Percentiles rank a stretch among this genome's conserved stretches.
These are phyloP conservation scores for Zymoseptoria crescenta DNA, from an alignment of 2,329 filamentous ascomycete species.

Conservation along the genomic window DNA sequence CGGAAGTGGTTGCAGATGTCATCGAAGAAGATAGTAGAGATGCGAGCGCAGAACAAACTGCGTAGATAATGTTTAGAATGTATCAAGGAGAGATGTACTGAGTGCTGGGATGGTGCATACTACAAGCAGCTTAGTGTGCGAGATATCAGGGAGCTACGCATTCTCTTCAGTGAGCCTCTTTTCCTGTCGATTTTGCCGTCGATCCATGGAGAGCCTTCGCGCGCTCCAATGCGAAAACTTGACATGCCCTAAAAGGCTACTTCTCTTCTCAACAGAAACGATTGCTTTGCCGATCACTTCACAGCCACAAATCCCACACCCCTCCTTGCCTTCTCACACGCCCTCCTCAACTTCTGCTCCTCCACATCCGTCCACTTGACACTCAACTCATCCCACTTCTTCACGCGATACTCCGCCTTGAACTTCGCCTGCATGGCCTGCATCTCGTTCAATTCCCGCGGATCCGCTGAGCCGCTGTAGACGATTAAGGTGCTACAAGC, in stretches of 20 bases:
- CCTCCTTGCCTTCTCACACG: constrained; percentile 49
- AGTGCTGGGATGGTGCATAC: neutral
- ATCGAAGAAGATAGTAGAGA: neutral
- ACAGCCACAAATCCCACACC: constrained; percentile 54
- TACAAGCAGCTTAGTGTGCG: neutral
- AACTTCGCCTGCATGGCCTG: constrained; percentile 50
- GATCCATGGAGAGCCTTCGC: neutral
- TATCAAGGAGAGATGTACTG: neutral
- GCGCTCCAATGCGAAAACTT: neutral
- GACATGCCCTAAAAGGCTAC: neutral
- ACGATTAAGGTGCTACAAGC: constrained; percentile 54
- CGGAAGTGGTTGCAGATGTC: neutral
- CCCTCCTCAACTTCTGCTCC: constrained; percentile 50
- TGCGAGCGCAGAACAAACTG: neutral
- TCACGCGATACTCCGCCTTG: constrained; percentile 49
- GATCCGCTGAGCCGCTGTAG: constrained; percentile 58
- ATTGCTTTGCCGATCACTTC: constrained; percentile 35
- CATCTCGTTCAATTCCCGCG: constrained; percentile 48
- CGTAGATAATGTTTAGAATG: neutral
- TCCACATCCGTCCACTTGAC: constrained; percentile 60
- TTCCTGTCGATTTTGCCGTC: neutral
- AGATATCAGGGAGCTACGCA: neutral
- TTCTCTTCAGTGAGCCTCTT: neutral
- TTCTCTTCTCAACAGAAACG: neutral
- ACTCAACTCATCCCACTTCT: constrained; percentile 56